Base-by-base conservation (phyloP, 257 asterid genomes). In the Galeopsis tetrahit region DNA sequence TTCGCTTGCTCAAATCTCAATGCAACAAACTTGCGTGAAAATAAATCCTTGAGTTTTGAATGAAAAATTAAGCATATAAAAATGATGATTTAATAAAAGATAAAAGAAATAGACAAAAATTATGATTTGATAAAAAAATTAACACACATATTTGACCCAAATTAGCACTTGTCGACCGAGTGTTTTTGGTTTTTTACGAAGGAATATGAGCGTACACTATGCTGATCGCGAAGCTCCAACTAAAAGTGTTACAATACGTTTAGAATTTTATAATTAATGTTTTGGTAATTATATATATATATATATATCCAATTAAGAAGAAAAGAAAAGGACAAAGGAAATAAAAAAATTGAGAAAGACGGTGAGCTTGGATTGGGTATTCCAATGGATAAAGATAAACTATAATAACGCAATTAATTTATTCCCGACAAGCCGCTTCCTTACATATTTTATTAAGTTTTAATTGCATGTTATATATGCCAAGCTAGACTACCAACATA, bases 281-380 rank as follows among this genome's bases (percentile, higher is more conserved):
- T 21, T 21, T 21, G 28, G 28, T 21, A 21, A 21, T 21, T 21
- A 21, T 21, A 21, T 1, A 1, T 21, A 21, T 21, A 21, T 21
- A 21, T 21, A 21, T 21, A 21, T 21, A n/a, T n/a, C n/a, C n/a
- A n/a, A n/a, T n/a, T n/a, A 21, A 21, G 28, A 21, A 21, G 28
- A 21, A 21, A 21, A 21, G 28, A 3, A 38, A 38, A 38, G 4
- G 7, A 2, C 42, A 6, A 43, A 52, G 9, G 58, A 10, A 11
- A 33, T 17, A 6, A 14, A 63, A 63, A 64, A 34, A 42, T 31
- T 48, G 80, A 75, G 74, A 73, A 57, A 48, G 77, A 63, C 69
- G 40, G 38, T 56, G 90, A 77, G 84, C 91, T 33, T 86, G 95
- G 95, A 70, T 81, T 88, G 82, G 63, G 90, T 69, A 72, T 70